Evolutionary conservation across 345 rosid genomes (phyloP).

Genomic region (Crucihimalaya himalaica): DNA sequence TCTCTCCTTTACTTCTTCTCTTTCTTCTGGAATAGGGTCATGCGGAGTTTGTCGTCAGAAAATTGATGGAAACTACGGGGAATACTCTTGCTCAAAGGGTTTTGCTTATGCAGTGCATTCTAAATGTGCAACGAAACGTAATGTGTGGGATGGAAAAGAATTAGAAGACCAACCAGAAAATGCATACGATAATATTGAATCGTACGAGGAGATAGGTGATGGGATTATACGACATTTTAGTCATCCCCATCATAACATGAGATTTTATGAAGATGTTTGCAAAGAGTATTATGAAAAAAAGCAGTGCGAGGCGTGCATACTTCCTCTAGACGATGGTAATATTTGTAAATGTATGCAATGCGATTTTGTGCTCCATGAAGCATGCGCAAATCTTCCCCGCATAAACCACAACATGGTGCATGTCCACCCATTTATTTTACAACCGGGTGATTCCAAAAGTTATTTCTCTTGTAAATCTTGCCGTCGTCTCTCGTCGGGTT

Average conservation of each 20-base stretch:
- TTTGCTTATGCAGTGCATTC: slow-evolving; percentile 18
- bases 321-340: not conserved
- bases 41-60: slow-evolving; percentile 8
- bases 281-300: not conserved
- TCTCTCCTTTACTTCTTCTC: not conserved
- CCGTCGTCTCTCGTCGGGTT: not conserved
- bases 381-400: not conserved
- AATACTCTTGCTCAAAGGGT: slow-evolving; percentile 15
- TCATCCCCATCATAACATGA: not conserved
- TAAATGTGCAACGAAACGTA: not conserved
- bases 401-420: not conserved
- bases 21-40: not conserved
- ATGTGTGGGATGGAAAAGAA: slow-evolving; percentile 14
- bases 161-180: not conserved
- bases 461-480: not conserved
- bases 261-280: not conserved
- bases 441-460: not conserved
- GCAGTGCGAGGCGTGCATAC: not conserved
- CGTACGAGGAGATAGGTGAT: not conserved
- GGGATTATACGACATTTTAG: not conserved
- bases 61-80: not conserved
- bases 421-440: not conserved
- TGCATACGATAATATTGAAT: not conserved
- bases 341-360: not conserved
- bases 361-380: not conserved